Conservation (phyloP, 129 eudicot genomes). For the Chrysanthemum makinoi region DNA sequence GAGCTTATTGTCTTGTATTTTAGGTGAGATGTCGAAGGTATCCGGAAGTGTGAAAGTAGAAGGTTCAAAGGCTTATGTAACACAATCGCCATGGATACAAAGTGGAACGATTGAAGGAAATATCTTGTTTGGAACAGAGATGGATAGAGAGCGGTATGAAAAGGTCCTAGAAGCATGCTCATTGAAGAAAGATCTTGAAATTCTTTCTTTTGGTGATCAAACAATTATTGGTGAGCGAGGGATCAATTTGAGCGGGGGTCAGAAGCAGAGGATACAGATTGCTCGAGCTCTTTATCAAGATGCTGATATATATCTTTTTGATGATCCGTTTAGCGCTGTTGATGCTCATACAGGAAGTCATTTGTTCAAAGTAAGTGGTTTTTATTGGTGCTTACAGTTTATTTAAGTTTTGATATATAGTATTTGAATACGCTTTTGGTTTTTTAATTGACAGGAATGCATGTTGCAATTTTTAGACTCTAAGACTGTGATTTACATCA, state of each 20-base stretch:
- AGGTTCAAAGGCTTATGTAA: constrained; percentile 48
- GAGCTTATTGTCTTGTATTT: constrained; percentile 32
- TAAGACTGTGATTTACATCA: constrained; percentile 30
- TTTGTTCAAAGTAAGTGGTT: constrained; percentile 37
- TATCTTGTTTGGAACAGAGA: constrained; percentile 41
- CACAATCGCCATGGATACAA: constrained; percentile 54
- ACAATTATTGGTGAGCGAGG: constrained; percentile 44
- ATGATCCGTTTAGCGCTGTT: constrained; percentile 56
- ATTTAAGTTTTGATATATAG: not conserved
- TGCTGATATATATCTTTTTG: constrained; percentile 44
- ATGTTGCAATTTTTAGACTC: constrained; percentile 16
- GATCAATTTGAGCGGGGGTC: constrained; percentile 47
- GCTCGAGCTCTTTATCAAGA: constrained; percentile 52
- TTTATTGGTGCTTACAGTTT: not conserved
- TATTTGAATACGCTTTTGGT: constrained; percentile 1
- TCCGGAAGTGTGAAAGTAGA: constrained; percentile 31
- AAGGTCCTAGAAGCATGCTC: constrained; percentile 37
- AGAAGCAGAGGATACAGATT: constrained; percentile 48
- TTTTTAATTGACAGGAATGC: constrained; percentile 21
- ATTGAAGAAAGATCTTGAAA: constrained; percentile 45
- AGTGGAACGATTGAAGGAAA: constrained; percentile 45
- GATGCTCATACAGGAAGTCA: constrained; percentile 58
- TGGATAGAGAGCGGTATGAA: constrained; percentile 35
- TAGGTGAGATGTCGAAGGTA: constrained; percentile 37
- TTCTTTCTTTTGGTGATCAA: constrained; percentile 41